Evolutionary conservation across 176 grass and related monocot species (phyloP).

Genomic region (Carex scoparia): DNA sequence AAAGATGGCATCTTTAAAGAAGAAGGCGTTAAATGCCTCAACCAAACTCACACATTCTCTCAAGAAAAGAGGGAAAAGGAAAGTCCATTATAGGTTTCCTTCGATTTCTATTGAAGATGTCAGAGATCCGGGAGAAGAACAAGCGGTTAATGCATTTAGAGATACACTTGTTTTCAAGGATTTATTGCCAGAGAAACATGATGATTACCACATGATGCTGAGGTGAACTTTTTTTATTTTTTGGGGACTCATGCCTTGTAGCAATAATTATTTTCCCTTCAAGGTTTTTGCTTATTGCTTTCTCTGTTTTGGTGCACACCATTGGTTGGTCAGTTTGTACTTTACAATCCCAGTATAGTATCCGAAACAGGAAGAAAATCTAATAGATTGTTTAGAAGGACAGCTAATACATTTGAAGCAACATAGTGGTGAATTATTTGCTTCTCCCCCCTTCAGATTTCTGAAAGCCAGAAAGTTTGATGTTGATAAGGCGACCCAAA

Average conservation of each 20-base stretch:
- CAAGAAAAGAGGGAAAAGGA: constrained; percentile 80
- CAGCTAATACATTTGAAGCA: neutral
- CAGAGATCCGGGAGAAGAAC: constrained; percentile 89
- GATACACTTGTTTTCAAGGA: constrained; percentile 54
- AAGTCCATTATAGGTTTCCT: constrained; percentile 84
- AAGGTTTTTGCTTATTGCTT: neutral
- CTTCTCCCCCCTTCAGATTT: constrained; percentile 39
- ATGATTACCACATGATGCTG: constrained; percentile 93
- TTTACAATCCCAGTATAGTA: neutral
- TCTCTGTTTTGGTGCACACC: constrained; percentile 11
- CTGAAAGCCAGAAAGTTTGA: constrained; percentile 92
- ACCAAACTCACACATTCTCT: constrained; percentile 47
- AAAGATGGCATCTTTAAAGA: constrained; percentile 80
- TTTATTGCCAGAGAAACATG: constrained; percentile 72
- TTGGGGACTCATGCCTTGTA: neutral
- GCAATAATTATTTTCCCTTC: neutral
- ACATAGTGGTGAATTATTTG: neutral
- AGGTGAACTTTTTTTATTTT: constrained; percentile 34
- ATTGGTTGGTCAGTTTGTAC: neutral
- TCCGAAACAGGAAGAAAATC: neutral
- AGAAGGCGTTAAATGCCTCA: constrained; percentile 74
- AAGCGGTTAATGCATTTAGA: constrained; percentile 63
- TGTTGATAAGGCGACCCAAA: constrained; percentile 76
- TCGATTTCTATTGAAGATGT: constrained; percentile 93
- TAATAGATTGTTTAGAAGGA: neutral